These are phyloP conservation scores for Suillus ampliporus DNA, from an alignment of 768 basidiomycete genomes.

Conservation along the genomic window DNA sequence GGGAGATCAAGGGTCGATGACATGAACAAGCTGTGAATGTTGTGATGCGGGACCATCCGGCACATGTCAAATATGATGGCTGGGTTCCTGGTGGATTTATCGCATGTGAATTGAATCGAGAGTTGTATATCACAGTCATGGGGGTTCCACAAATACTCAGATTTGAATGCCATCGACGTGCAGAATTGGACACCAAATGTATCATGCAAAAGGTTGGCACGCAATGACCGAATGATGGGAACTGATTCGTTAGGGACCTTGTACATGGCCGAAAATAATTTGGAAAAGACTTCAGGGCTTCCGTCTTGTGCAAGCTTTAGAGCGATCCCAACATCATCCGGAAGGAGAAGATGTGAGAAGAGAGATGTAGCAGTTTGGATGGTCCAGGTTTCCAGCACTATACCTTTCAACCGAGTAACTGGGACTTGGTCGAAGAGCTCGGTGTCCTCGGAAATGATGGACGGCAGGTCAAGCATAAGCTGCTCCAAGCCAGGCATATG, in stretches of 20 bases:
- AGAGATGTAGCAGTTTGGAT: neutral
- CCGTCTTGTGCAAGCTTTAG: neutral
- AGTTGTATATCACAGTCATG: neutral
- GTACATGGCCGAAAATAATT: neutral
- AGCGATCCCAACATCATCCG: neutral
- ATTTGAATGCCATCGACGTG: neutral
- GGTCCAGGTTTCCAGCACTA: neutral
- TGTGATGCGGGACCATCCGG: neutral
- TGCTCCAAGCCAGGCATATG: conserved; percentile 39
- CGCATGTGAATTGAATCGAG: neutral
- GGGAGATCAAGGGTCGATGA: neutral
- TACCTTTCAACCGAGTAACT: neutral
- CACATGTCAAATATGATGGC: neutral
- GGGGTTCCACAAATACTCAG: neutral
- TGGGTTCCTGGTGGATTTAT: too few relatives aligned
- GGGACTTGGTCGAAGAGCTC: neutral
- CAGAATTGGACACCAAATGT: neutral
- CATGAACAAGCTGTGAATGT: neutral
- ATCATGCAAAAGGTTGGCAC: neutral
- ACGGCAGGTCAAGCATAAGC: conserved; percentile 38
- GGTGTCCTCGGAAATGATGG: neutral
- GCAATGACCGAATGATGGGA: neutral
- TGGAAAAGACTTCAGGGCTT: neutral
- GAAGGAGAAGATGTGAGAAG: neutral
- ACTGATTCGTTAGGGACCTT: neutral